A percentile compares a stretch with the other conserved stretches of the same genome.
phyloP scores from a whole-genome alignment of 139 green algal genomes.

The Monoraphidium neglectum region DNA sequence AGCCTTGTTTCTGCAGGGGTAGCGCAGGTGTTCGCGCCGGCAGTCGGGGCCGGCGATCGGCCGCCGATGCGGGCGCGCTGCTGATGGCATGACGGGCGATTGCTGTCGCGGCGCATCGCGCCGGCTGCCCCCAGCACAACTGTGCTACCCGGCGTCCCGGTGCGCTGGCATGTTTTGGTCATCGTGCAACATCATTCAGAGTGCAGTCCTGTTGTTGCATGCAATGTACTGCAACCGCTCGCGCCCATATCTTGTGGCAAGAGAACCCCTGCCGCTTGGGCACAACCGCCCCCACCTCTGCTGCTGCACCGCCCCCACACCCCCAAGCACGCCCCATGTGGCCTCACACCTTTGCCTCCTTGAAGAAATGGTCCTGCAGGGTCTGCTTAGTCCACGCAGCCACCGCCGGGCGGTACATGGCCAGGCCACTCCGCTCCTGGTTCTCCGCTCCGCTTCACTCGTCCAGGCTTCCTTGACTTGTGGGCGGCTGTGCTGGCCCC shows the following conservation, averaged over 20 bases:
- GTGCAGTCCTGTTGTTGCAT: background rate
- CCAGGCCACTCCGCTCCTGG: too few relatives aligned
- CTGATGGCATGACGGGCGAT: too few relatives aligned
- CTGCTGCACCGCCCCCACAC: background rate
- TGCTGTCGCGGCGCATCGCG: too few relatives aligned
- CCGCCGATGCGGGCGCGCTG: too few relatives aligned
- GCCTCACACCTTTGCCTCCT: constrained; percentile 55
- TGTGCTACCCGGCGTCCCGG: too few relatives aligned
- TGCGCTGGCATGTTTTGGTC: too few relatives aligned
- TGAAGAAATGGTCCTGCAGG: constrained; percentile 63
- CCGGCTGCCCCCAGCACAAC: too few relatives aligned
- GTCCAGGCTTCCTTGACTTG: too few relatives aligned
- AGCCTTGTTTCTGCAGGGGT: constrained; percentile 72
- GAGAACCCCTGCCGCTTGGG: background rate
- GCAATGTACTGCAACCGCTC: background rate
- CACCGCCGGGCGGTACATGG: constrained; percentile 14
- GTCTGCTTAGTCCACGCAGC: constrained; percentile 37
- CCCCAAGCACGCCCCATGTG: background rate
- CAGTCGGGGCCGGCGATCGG: too few relatives aligned
- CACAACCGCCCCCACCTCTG: background rate
- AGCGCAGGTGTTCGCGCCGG: too few relatives aligned
- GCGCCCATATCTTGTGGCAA: background rate
- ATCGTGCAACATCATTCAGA: background rate
- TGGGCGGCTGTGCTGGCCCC: too few relatives aligned
- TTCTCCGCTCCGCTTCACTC: too few relatives aligned